phyloP scores from a whole-genome alignment of 164 flowering plant genomes.

The Protea cynaroides region DNA sequence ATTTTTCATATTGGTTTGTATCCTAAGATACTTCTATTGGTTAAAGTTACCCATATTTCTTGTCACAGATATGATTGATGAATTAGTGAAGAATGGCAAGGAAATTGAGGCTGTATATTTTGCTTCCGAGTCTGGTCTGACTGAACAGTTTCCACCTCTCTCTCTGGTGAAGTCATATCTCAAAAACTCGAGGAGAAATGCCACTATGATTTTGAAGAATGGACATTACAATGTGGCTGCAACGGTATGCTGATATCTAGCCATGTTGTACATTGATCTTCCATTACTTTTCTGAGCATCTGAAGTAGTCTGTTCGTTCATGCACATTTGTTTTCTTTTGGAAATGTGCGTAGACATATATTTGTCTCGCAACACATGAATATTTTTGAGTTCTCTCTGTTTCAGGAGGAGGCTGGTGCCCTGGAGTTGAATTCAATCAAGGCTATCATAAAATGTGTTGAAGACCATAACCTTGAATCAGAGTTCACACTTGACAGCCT shows the following conservation, averaged over 20 bases:
- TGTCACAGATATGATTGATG: constrained; percentile 46
- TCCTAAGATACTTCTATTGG: background rate
- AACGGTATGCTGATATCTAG: constrained; percentile 24
- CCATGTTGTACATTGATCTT: background rate
- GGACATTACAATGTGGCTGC: constrained; percentile 35
- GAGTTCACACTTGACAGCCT: constrained; percentile 38
- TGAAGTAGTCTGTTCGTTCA: background rate
- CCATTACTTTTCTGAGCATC: background rate
- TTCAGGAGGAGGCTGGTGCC: constrained; percentile 37
- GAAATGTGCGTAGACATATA: background rate
- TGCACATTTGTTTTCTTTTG: background rate
- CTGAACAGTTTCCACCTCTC: constrained; percentile 41
- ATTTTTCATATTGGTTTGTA: background rate
- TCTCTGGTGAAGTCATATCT: constrained; percentile 41
- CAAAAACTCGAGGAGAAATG: constrained; percentile 38
- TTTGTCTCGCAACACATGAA: background rate
- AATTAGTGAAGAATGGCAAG: constrained; percentile 48
- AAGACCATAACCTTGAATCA: constrained; percentile 56
- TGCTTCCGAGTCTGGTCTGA: constrained; percentile 46
- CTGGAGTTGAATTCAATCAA: constrained; percentile 43
- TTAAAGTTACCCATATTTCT: background rate
- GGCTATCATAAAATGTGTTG: constrained; percentile 54
- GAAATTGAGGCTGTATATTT: constrained; percentile 62
- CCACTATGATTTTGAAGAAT: constrained; percentile 29
- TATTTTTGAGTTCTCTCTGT: background rate